phyloP scores from a whole-genome alignment of 1,284 basidiomycete species.

The Cryptococcus wingfieldii region DNA sequence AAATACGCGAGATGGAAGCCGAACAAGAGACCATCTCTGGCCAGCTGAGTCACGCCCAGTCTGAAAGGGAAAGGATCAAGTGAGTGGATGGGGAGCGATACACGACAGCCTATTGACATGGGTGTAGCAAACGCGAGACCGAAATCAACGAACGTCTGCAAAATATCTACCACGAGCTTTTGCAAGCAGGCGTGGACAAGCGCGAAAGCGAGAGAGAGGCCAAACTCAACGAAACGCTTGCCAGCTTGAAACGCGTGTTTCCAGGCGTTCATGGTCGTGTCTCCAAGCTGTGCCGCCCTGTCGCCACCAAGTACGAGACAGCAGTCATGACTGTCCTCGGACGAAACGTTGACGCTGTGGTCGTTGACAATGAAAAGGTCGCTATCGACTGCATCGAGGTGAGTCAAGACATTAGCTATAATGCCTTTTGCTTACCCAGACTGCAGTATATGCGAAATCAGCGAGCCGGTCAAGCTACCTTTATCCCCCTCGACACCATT shows the following conservation, averaged over 20 bases:
- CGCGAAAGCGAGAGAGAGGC: constrained; percentile 80
- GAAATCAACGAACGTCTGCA: constrained; percentile 89
- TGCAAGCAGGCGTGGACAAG: constrained; percentile 81
- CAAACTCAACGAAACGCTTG: constrained; percentile 78
- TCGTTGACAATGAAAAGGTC: constrained; percentile 93
- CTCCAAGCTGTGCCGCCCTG: constrained; percentile 88
- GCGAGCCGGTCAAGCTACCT: constrained; percentile 90
- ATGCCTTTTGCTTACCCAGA: background rate
- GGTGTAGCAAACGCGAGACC: constrained; percentile 71
- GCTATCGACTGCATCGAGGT: constrained; percentile 97
- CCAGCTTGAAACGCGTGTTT: constrained; percentile 79
- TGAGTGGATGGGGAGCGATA: constrained; percentile 8
- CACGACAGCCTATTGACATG: background rate
- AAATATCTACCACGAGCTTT: constrained; percentile 73
- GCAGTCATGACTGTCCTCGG: constrained; percentile 95
- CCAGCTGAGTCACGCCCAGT: constrained; percentile 37
- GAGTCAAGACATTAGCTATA: constrained; percentile 13
- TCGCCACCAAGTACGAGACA: constrained; percentile 83
- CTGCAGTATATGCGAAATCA: constrained; percentile 87
- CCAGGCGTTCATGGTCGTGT: constrained; percentile 87
- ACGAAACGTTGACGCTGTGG: constrained; percentile 89
- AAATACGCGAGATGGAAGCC: constrained; percentile 58
- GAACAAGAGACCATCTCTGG: constrained; percentile 35
- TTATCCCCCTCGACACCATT: constrained; percentile 95
- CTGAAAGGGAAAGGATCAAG: constrained; percentile 38